Evolutionary conservation across 768 basidiomycete genomes (phyloP), one percentile per base, ranked within the genome.

Genomic region (Punctularia strigosozonata): DNA sequence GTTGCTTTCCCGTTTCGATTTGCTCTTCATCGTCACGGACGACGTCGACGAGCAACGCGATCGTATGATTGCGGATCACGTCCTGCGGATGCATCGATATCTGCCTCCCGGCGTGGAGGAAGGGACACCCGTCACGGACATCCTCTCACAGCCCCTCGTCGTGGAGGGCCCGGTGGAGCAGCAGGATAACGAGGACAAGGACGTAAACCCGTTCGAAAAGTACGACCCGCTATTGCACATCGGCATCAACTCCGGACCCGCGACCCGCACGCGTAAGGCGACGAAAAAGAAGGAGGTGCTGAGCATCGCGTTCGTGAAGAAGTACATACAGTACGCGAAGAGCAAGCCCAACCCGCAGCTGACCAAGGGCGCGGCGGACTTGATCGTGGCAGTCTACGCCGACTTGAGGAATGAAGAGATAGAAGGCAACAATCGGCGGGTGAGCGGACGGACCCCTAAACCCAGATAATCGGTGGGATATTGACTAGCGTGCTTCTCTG

Each of bases 301-400:
- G 41, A 89, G 79, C 50, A 89, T 95, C 44, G 65, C 81, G 4
- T 99, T 99, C 54, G 79, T 99, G 56, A 99, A 99, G 64, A 98
- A 97, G 61, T 98, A 92, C 51, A 84, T 99, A 41, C 94, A 98
- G 60, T 97, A 97, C 51, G 86, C 94, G 31, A 98, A 97, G 63
- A 84, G 77, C 60, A 79, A 82, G 50, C 71, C 79, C 14, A 73
- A 83, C 41, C 95, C 95, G 2, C 77, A 72, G 18, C 63, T 98
- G 46, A 94, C 88, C 5, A 83, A 90, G 55, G 90, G 86, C 28
- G 95, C 95, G 4, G 89, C 92, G 41, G 91, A 95, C 56, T 74
- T 81, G 57, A 97, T 99, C 45, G 85, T 94, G 28, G 75, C 84
- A 35, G 85, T 92, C 25, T 99, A 98, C 59, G 80, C 90, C 35